Conservation (phyloP, 2,329 filamentous ascomycete species). For the Hawksworthiomyces lignivorus region DNA sequence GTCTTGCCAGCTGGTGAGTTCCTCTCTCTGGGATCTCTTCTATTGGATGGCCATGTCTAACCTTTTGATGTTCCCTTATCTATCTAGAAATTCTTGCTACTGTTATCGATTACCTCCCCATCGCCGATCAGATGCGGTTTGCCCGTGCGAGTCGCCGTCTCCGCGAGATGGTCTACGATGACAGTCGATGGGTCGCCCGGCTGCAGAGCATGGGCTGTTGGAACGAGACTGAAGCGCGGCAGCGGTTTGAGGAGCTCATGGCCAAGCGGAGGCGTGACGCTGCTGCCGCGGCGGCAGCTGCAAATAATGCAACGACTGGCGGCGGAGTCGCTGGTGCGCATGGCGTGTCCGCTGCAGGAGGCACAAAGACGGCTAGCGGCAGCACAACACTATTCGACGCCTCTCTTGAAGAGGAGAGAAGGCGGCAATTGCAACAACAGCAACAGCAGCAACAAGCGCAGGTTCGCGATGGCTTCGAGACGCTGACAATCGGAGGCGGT, state of each 20-base stretch:
- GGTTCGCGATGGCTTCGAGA: slow-evolving; percentile 66
- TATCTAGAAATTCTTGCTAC: slow-evolving; percentile 70
- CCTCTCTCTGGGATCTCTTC: too few relatives aligned
- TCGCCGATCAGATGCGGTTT: slow-evolving; percentile 77
- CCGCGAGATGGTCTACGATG: slow-evolving; percentile 98
- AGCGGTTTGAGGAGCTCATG: slow-evolving; percentile 67
- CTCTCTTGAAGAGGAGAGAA: slow-evolving; percentile 54
- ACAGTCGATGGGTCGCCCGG: slow-evolving; percentile 86
- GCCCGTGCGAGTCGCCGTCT: slow-evolving; percentile 78
- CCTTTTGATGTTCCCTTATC: background rate
- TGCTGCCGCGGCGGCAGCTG: slow-evolving; percentile 26
- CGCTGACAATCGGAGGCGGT: slow-evolving; percentile 47
- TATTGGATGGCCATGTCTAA: background rate
- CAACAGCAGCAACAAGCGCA: slow-evolving; percentile 8
- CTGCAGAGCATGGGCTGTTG: slow-evolving; percentile 83
- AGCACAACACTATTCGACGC: slow-evolving; percentile 68
- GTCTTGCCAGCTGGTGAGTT: slow-evolving; percentile 70
- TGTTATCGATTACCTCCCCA: slow-evolving; percentile 82
- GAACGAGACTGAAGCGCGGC: slow-evolving; percentile 81
- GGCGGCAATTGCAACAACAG: slow-evolving; percentile 15
- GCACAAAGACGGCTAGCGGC: slow-evolving; percentile 16
- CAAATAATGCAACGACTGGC: slow-evolving; percentile 17
- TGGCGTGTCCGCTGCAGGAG: slow-evolving; percentile 11
- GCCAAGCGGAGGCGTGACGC: slow-evolving; percentile 51
- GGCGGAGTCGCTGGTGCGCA: background rate